Evolutionary conservation across 192 early-diverging fungal species (phyloP), one percentile per base, ranked within the genome.

Genomic region (Coemansia reversa): DNA sequence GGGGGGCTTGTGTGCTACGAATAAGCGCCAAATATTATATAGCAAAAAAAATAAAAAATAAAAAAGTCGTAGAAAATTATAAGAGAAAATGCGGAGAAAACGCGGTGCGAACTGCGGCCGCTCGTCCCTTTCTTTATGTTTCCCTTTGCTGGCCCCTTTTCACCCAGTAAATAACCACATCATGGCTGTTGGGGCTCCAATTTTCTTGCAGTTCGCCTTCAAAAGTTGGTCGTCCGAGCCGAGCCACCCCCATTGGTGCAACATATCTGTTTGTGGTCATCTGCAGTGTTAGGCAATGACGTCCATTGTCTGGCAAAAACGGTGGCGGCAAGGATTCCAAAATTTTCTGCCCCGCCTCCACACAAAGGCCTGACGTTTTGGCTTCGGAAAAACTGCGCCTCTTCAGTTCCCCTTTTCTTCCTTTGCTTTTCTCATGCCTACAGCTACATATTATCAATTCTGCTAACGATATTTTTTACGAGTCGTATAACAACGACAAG

Each of bases 31-130:
- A 51, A 16, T 33, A 35, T 25, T 67, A 42, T 32, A 16, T 7
- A 53, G 45, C 29, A 56, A 5, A 65, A 3, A 56, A 5, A 65
- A 3, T 25, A 51, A n/a, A 30, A 27, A 52, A 35, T 24, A 14
- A 11, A 35, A n/a, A 18, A 7, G 30, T 51, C 9, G 56, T 8
- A 2, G 12, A 48, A 49, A 65, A 39, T 50, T 29, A 65, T 58
- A 6, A 58, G 19, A 14, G 59, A 42, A 19, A 57, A 30, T 16
- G 52, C 52, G 59, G 59, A 68, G 39, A 33, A 39, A 55, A 24
- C 62, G 22, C 62, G 62, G 53, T 25, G 20, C 50, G 35, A 23
- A 19, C 47, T 50, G 50, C 27, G 59, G 59, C 28, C 28, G 23
- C 20, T 45, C 39, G 39, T 16, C 39, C 39, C 39, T 45, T 11